Conservation (phyloP, 306 rosid species). For the Senna siamea region DNA sequence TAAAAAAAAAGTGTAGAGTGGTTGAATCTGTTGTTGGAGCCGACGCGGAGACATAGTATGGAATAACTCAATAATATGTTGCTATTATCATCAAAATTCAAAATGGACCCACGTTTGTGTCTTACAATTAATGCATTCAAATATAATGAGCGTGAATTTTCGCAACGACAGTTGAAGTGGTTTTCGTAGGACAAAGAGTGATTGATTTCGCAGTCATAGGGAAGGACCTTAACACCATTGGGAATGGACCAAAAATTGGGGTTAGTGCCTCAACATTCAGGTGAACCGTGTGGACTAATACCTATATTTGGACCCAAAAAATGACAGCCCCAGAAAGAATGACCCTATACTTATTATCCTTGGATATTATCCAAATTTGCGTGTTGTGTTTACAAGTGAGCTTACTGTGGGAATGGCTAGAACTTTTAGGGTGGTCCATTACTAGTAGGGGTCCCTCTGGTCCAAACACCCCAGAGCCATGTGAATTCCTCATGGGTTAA, state of each 20-base stretch:
- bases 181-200: neutral
- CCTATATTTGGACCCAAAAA: constrained; percentile 23
- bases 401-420: constrained; percentile 25
- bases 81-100: neutral
- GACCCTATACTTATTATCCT: neutral
- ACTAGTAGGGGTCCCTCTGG: constrained; percentile 40
- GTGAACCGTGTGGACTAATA: constrained; percentile 4
- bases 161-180: neutral
- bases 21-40: neutral
- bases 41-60: neutral
- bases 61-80: neutral
- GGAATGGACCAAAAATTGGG: constrained; percentile 5
- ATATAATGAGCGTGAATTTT: neutral
- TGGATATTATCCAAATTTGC: neutral
- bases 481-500: constrained; percentile 53
- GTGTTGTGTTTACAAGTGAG: neutral
- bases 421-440: constrained; percentile 51
- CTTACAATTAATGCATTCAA: neutral
- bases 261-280: neutral
- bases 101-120: neutral
- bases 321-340: neutral
- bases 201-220: neutral
- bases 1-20: neutral
- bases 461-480: constrained; percentile 51
- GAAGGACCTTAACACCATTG: constrained; percentile 11